These are phyloP conservation scores for Apostasia shenzhenica DNA, from an alignment of 106 monocot species.

Conservation along the genomic window DNA sequence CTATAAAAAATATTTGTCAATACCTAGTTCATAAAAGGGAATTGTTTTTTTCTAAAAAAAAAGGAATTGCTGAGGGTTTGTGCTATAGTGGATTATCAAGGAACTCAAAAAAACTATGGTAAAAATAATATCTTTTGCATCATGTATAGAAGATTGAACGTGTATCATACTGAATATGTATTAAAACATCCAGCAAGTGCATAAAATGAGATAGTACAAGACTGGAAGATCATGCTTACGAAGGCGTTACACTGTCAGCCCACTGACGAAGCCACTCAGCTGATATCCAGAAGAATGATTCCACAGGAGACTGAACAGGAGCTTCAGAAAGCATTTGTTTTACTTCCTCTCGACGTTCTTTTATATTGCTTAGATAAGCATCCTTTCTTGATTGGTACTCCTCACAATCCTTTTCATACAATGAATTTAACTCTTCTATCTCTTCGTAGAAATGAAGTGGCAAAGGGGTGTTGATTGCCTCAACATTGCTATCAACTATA, in stretches of 20 bases:
- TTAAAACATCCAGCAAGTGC: neutral
- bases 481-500: neutral
- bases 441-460: slow-evolving; percentile 60
- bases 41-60: too few species aligned
- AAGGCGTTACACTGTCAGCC: slow-evolving; percentile 72
- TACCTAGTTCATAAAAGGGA: too few species aligned
- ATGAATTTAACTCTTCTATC: slow-evolving; percentile 54
- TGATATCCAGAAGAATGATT: slow-evolving; percentile 84
- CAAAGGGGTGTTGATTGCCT: slow-evolving; percentile 25
- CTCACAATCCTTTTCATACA: slow-evolving; percentile 44
- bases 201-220: neutral
- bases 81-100: too few species aligned
- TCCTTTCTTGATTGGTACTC: slow-evolving; percentile 76
- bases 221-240: slow-evolving; percentile 37
- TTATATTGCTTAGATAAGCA: slow-evolving; percentile 41
- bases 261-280: slow-evolving; percentile 90
- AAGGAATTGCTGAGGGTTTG: too few species aligned
- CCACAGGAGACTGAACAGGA: slow-evolving; percentile 46
- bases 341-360: slow-evolving; percentile 71
- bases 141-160: too few species aligned
- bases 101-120: too few species aligned
- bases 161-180: too few species aligned
- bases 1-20: too few species aligned
- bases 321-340: slow-evolving; percentile 73
- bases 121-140: too few species aligned